phyloP scores from a whole-genome alignment of 768 basidiomycete genomes.

The Boletus edulis region DNA sequence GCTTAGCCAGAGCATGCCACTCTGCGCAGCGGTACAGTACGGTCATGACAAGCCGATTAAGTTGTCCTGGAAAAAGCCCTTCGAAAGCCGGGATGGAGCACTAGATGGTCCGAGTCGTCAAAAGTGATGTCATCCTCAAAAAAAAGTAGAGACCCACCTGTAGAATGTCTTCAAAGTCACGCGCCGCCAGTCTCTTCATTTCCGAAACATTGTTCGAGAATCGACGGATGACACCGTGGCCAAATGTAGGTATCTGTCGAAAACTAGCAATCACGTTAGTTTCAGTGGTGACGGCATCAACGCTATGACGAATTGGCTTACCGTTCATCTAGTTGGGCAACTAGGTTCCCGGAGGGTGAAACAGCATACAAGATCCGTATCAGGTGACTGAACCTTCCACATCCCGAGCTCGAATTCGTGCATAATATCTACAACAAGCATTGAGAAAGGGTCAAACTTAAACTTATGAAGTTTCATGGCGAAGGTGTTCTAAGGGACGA shows the following conservation, averaged over 20 bases:
- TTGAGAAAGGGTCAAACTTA: constrained; percentile 21
- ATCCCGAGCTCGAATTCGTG: constrained; percentile 24
- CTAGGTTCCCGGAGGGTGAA: not conserved
- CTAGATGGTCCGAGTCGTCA: not conserved
- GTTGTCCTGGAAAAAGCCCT: constrained; percentile 29
- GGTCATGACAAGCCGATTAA: constrained; percentile 19
- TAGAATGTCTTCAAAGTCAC: not conserved
- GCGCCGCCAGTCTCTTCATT: not conserved
- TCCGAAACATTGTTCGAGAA: not conserved
- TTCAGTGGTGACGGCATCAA: no score
- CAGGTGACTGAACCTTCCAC: constrained; percentile 39
- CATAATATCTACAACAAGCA: constrained; percentile 33
- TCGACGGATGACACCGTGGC: not conserved
- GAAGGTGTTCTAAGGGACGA: constrained; percentile 33
- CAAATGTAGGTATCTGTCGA: not conserved
- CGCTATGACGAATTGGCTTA: not conserved
- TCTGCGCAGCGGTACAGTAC: constrained; percentile 28
- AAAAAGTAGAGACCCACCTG: not conserved
- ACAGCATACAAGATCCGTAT: constrained; percentile 28
- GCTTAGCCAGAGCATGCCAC: constrained; percentile 34
- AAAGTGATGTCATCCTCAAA: no score
- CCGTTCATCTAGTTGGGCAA: constrained; percentile 26
- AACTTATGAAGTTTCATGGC: constrained; percentile 14
- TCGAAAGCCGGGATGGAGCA: constrained; percentile 37
- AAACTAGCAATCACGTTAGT: not conserved